Base-by-base conservation (phyloP, 202 grass and related monocot genomes). In the Eragrostis tef region DNA sequence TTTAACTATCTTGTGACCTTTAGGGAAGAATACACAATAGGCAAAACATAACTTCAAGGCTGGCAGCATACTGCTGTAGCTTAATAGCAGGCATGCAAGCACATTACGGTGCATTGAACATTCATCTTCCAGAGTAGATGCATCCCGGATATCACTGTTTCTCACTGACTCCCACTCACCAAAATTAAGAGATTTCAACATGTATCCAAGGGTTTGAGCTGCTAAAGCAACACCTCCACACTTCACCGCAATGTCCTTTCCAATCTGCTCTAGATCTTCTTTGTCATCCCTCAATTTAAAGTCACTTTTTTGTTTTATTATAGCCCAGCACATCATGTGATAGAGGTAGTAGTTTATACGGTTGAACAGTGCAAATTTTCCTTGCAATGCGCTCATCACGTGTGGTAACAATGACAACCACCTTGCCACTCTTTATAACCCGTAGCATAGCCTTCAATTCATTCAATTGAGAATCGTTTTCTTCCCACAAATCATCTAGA, bases 161-260 rank as follows among this genome's bases (percentile, higher is more conserved):
- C 3, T 42, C 14, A 73, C 70, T 11, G 41, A 24, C 21, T 24
- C n/a, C 66, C 66, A 69, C 11, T 5, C 66, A 46, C 6, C 3
- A 1, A 46, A 69, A 46, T 11, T 25, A n/a, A 0, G 20, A 11
- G 4, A 24, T 14, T 11, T 22, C 41, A 88, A 59, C 62, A 78
- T 71, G 58, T 42, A 41, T 6, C 82, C 87, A 53, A 89, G 31
- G 48, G 81, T 26, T 53, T 49, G 73, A 11, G 87, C 87, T 69
- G 75, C 76, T 42, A 89, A 20, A 2, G 87, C 81, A 51, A 78
- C 51, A 46, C 87, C 87, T 8, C 39, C 48, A 54, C 81, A 89
- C 64, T 71, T 89, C n/a, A 56, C 52, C 11, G 80, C 77, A 42
- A 85, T 89, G 2, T 72, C 6, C 63, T 63, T 70, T 52, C 76